Evolutionary conservation across 441 rosid genomes (phyloP), one percentile per base, ranked within the genome.

Genomic region (Biscutella laevigata): DNA sequence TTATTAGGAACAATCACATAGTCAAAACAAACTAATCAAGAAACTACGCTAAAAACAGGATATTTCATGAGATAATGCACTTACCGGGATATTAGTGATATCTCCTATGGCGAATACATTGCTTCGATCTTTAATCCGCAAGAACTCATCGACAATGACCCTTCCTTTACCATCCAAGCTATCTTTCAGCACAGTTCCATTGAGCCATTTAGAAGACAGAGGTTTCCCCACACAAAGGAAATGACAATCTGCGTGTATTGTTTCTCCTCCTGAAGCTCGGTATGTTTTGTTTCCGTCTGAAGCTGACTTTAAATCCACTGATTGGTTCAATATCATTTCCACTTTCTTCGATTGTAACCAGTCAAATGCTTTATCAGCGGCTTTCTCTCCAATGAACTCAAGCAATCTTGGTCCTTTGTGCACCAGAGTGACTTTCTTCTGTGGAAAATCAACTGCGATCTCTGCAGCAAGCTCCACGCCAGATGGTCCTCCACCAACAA

Each of bases 391-490:
- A 11, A 73, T 57, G 46, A 66, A 76, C 19, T 76, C 81, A 44
- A 76, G 69, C 60, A 76, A 34, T 32, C 81, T 65, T 5, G 73
- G 54, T 15, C 81, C 81, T 38, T 65, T 59, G 26, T 76, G 81
- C 3, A 76, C 78, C 19, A 76, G 4, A 8, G 73, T 73, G n/a
- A 76, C 63, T 53, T 76, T 70, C 74, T 76, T 76, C 20, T 59
- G 66, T 2, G 74, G 78, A 40, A 73, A 76, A 37, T 62, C 67
- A 56, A 70, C 81, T 1, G 86, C 81, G 41, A 90, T 81, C 55
- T 90, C 98, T 6, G 82, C 98, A 11, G 95, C 90, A 41, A 90
- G 85, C 74, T 90, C 96, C 24, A 90, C 95, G 44, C 95, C 98
- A 39, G 85, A 71, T 0, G 98, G 98, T 53, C 96, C 96, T 53